A percentile compares a stretch with the other conserved stretches of the same genome.
Evolutionary conservation across 108 stramenopile genomes (phyloP).

Genomic region (Discostella pseudostelligera): DNA sequence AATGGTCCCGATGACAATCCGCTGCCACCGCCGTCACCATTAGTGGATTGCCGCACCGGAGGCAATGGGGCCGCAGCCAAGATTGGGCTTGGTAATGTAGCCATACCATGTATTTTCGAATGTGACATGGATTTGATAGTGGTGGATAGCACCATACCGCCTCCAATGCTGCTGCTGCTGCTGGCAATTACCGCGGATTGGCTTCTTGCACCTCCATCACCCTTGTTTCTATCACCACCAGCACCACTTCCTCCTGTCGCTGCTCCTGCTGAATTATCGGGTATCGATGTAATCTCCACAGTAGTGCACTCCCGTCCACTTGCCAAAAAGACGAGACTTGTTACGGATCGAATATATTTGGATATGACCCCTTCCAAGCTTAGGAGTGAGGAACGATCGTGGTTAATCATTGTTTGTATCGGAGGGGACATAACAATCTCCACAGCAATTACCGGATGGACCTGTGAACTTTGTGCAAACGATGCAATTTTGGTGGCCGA

Average conservation of each 20-base stretch:
- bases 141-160: too few relatives aligned
- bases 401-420: not conserved
- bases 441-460: constrained; percentile 73
- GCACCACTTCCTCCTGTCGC: too few relatives aligned
- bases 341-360: constrained; percentile 24
- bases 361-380: not conserved
- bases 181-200: constrained; percentile 13
- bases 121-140: too few relatives aligned
- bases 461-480: constrained; percentile 74
- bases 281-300: constrained; percentile 57
- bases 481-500: constrained; percentile 53
- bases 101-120: too few relatives aligned
- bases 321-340: constrained; percentile 54
- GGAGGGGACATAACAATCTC: constrained; percentile 37
- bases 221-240: constrained; percentile 8
- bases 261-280: constrained; percentile 9
- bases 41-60: constrained; percentile 46
- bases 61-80: too few relatives aligned
- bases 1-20: constrained; percentile 38
- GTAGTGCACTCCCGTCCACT: constrained; percentile 79
- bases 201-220: constrained; percentile 6
- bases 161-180: too few relatives aligned
- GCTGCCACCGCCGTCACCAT: constrained; percentile 2
- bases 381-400: not conserved
- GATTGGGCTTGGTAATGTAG: too few relatives aligned